These are phyloP conservation scores for Candida broadrunensis DNA, from an alignment of 805 yeast genomes.

Conservation along the genomic window DNA sequence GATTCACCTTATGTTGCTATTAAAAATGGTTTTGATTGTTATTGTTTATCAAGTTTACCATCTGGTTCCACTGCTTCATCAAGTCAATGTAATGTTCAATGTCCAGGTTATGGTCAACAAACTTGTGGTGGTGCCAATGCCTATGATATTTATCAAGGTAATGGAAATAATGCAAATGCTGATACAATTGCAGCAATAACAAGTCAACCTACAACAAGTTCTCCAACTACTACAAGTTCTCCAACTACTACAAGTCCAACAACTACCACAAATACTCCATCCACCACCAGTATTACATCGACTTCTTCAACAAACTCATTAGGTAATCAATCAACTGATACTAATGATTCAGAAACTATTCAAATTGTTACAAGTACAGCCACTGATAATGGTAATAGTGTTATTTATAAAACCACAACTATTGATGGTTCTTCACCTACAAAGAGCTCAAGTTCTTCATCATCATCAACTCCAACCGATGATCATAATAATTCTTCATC, in stretches of 20 bases:
- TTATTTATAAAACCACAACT: conserved; percentile 8
- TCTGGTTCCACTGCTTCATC: conserved; percentile 7
- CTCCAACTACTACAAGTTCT: conserved; percentile 8
- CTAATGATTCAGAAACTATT: conserved; percentile 2
- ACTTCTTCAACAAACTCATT: conserved; percentile 1
- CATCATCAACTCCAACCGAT: conserved; percentile 3
- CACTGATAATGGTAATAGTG: conserved; percentile 4
- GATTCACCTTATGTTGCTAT: conserved; percentile 37
- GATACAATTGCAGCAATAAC: conserved; percentile 7
- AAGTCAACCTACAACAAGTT: conserved; percentile 5
- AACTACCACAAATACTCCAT: conserved; percentile 5
- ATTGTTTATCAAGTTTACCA: conserved; percentile 35
- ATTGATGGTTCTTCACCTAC: background rate
- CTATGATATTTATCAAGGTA: conserved; percentile 28
- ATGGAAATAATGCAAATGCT: conserved; percentile 10
- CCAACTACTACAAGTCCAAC: conserved; percentile 7
- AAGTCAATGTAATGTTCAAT: conserved; percentile 23
- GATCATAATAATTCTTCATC: background rate
- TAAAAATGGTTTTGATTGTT: conserved; percentile 33
- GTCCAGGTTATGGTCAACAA: conserved; percentile 32
- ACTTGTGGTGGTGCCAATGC: conserved; percentile 38
- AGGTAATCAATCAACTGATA: no score
- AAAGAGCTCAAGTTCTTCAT: conserved; percentile 4
- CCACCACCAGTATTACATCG: conserved; percentile 7
- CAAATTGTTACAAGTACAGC: conserved; percentile 5